Conservation (phyloP, 495 filamentous ascomycete genomes). For the Elaphomyces granulatus region DNA sequence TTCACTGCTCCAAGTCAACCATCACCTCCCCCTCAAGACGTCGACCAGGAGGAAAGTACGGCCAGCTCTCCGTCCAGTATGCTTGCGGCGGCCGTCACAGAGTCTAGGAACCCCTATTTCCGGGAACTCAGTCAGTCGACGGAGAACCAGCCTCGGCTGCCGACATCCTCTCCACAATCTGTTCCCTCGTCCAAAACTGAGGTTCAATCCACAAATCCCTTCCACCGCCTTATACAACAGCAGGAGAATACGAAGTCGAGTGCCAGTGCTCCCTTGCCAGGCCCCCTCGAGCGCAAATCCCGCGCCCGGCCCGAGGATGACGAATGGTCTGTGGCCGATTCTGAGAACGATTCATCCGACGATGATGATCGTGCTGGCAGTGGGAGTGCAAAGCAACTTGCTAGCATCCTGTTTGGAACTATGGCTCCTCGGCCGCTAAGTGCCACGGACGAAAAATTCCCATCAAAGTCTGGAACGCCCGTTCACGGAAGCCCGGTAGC, state of each 20-base stretch:
- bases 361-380: constrained; percentile 64
- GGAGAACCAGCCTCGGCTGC: constrained; percentile 15
- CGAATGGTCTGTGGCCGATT: constrained; percentile 74
- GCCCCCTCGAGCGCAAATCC: constrained; percentile 32
- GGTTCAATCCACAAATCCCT: constrained; percentile 75
- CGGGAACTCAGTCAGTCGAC: constrained; percentile 44
- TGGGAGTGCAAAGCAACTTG: constrained; percentile 76
- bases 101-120: constrained; percentile 60
- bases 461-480: constrained; percentile 25
- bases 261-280: constrained; percentile 18
- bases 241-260: constrained; percentile 19
- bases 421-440: constrained; percentile 89
- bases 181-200: constrained; percentile 27
- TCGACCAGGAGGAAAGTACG: constrained; percentile 13
- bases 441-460: constrained; percentile 50
- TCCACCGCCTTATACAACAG: constrained; percentile 66
- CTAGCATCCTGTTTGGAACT: constrained; percentile 87
- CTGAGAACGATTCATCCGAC: constrained; percentile 50
- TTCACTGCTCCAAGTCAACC: constrained; percentile 22
- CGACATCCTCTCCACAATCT: constrained; percentile 22
- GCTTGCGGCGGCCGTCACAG: constrained; percentile 22
- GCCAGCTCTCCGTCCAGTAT: constrained; percentile 18
- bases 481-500: constrained; percentile 16
- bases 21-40: constrained; percentile 9
- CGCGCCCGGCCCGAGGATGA: constrained; percentile 59